Evolutionary conservation across 1,284 basidiomycete species (phyloP).

Genomic region (Cutaneotrichosporon daszewskae): DNA sequence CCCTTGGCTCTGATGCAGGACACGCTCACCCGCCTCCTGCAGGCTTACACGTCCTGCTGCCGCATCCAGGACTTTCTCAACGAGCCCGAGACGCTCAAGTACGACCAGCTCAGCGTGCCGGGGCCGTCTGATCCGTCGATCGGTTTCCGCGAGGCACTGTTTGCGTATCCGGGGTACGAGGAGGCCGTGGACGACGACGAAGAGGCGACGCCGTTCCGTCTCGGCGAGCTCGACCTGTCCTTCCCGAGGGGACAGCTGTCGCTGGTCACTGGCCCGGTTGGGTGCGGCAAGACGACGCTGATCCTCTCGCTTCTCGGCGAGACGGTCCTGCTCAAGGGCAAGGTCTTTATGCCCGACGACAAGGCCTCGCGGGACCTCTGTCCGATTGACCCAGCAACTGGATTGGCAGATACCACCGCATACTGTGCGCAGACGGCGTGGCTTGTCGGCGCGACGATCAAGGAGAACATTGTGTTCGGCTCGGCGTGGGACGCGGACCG

Average conservation of each 20-base stretch:
- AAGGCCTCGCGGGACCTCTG: conserved; percentile 41
- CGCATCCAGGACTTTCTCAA: conserved; percentile 51
- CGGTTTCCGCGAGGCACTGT: conserved; percentile 52
- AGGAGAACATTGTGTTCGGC: conserved; percentile 55
- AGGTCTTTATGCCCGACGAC: conserved; percentile 53
- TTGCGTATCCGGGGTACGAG: conserved; percentile 32
- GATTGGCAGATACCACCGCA: conserved; percentile 52
- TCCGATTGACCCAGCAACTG: conserved; percentile 48
- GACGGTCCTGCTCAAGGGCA: conserved; percentile 50
- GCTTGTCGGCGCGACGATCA: conserved; percentile 54
- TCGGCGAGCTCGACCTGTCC: conserved; percentile 49
- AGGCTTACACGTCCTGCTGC: conserved; percentile 46
- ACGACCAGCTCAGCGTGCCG: conserved; percentile 48
- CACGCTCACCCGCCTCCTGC: conserved; percentile 49
- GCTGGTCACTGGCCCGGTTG: conserved; percentile 50
- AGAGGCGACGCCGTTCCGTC: conserved; percentile 39
- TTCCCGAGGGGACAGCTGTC: conserved; percentile 48
- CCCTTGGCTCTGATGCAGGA: conserved; percentile 37
- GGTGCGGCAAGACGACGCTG: conserved; percentile 64
- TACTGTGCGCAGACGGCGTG: conserved; percentile 54
- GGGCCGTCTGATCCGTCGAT: conserved; percentile 46
- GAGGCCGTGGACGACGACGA: conserved; percentile 13
- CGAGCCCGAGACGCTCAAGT: conserved; percentile 56
- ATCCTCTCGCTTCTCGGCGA: conserved; percentile 57
- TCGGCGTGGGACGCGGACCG: conserved; percentile 45